Conservation (phyloP, 139 green algal genomes). For the Parachlorella kessleri region DNA sequence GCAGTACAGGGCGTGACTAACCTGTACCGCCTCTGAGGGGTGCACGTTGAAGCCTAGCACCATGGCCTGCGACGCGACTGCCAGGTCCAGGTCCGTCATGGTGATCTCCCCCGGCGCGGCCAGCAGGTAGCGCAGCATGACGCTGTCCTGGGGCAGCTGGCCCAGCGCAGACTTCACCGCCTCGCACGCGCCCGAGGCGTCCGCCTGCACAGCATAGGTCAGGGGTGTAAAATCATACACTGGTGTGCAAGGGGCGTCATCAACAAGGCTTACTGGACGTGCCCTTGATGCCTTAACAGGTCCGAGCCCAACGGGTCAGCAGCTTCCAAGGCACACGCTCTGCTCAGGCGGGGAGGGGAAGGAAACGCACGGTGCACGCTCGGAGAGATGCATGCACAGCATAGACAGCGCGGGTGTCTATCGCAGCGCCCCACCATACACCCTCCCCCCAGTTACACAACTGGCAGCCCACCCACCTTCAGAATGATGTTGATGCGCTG, state of each 20-base stretch:
- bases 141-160: slow-evolving; percentile 85
- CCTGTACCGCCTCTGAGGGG: slow-evolving; percentile 64
- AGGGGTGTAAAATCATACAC: no score
- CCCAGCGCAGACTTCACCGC: slow-evolving; percentile 87
- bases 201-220: slow-evolving; percentile 53
- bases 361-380: no score
- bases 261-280: no score
- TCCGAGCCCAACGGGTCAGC: no score
- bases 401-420: no score
- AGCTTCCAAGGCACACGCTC: no score
- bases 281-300: no score
- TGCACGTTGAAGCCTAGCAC: slow-evolving; percentile 87
- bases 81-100: slow-evolving; percentile 90
- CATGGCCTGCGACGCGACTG: slow-evolving; percentile 70
- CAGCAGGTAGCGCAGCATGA: slow-evolving; percentile 92
- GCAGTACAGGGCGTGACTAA: not conserved
- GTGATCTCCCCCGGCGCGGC: slow-evolving; percentile 83
- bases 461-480: slow-evolving; percentile 70
- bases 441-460: no score
- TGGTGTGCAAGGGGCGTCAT: no score
- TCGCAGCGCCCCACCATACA: no score
- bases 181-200: slow-evolving; percentile 88
- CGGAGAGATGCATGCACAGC: no score
- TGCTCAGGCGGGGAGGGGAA: no score
- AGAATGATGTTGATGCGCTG: slow-evolving; percentile 93